A percentile compares a stretch with the other conserved stretches of the same genome.
Conservation (phyloP, 352 stramenopile species). For the Phytophthora foliorum region DNA sequence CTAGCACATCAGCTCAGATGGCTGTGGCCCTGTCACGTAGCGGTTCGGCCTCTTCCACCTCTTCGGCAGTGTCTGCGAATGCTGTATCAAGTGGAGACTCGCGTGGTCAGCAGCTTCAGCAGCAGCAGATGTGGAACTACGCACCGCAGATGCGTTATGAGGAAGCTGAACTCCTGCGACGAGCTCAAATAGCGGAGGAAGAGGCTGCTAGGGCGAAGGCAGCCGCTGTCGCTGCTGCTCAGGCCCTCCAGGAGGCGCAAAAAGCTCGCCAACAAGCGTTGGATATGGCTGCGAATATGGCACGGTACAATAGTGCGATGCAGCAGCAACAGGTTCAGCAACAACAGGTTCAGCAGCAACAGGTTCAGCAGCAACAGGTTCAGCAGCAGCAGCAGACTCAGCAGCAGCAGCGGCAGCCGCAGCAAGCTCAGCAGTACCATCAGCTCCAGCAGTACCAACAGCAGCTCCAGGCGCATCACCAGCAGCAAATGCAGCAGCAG, state of each 20-base stretch:
- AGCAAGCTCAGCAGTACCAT: conserved; percentile 57
- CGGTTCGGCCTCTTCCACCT: conserved; percentile 39
- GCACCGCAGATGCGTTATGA: conserved; percentile 77
- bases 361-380: conserved; percentile 58
- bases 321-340: conserved; percentile 72
- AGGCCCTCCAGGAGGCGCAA: conserved; percentile 80
- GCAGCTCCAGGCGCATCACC: conserved; percentile 55
- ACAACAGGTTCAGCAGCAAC: conserved; percentile 51
- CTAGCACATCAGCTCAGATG: conserved; percentile 40
- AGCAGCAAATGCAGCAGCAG: conserved; percentile 48
- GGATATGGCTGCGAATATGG: conserved; percentile 83
- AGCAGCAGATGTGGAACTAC: conserved; percentile 82
- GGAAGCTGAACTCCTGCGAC: conserved; percentile 78
- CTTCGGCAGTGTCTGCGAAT: conserved; percentile 41
- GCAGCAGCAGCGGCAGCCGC: conserved; percentile 56
- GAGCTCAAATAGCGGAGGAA: conserved; percentile 81
- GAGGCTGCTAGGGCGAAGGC: conserved; percentile 79
- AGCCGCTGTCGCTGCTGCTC: conserved; percentile 71
- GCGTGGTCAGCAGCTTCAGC: conserved; percentile 42
- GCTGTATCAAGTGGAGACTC: conserved; percentile 28
- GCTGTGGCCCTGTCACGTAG: conserved; percentile 42
- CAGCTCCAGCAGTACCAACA: conserved; percentile 51
- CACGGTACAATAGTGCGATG: conserved; percentile 76
- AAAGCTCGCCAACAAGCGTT: conserved; percentile 84
- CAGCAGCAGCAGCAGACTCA: conserved; percentile 49